A percentile compares a stretch with the other conserved stretches of the same genome.
phyloP scores from a whole-genome alignment of 2,329 filamentous ascomycete species.

The Chaetomiaceae sp. region DNA sequence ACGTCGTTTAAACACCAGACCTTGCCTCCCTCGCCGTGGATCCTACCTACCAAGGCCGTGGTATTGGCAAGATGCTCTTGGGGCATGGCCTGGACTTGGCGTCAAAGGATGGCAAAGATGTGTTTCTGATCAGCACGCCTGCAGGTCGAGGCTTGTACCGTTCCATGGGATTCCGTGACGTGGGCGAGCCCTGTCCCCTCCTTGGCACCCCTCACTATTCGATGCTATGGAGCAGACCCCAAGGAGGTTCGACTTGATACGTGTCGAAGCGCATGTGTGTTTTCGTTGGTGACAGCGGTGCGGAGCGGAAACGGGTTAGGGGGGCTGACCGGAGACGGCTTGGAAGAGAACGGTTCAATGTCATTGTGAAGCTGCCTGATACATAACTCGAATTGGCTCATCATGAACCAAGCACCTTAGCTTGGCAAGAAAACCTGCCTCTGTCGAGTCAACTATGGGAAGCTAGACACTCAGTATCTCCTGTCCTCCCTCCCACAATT shows the following conservation, averaged over 20 bases:
- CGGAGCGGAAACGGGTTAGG: too few relatives aligned
- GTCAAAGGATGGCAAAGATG: slow-evolving; percentile 15
- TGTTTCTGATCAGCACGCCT: slow-evolving; percentile 22
- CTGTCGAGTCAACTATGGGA: not conserved
- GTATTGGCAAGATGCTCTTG: slow-evolving; percentile 26
- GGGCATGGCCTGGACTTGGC: slow-evolving; percentile 25
- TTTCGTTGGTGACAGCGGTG: too few relatives aligned
- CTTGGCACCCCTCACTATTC: slow-evolving; percentile 3
- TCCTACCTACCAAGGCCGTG: slow-evolving; percentile 27
- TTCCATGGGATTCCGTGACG: slow-evolving; percentile 22
- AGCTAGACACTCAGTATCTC: too few relatives aligned
- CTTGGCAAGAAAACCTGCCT: too few relatives aligned
- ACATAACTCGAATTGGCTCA: too few relatives aligned
- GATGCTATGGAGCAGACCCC: slow-evolving; percentile 22
- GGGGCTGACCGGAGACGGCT: too few relatives aligned
- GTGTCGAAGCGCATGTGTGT: not conserved
- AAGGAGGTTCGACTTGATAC: not conserved
- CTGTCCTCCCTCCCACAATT: not conserved
- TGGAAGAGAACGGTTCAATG: not conserved
- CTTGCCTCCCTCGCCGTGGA: slow-evolving; percentile 25
- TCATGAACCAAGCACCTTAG: too few relatives aligned
- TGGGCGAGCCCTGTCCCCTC: slow-evolving; percentile 8
- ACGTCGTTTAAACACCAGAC: slow-evolving; percentile 16
- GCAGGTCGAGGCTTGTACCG: slow-evolving; percentile 26
- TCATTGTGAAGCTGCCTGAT: too few relatives aligned